Percentiles rank a stretch among this genome's conserved stretches.
Evolutionary conservation across 768 basidiomycete genomes (phyloP).

Genomic region (Hebeloma cylindrosporum): DNA sequence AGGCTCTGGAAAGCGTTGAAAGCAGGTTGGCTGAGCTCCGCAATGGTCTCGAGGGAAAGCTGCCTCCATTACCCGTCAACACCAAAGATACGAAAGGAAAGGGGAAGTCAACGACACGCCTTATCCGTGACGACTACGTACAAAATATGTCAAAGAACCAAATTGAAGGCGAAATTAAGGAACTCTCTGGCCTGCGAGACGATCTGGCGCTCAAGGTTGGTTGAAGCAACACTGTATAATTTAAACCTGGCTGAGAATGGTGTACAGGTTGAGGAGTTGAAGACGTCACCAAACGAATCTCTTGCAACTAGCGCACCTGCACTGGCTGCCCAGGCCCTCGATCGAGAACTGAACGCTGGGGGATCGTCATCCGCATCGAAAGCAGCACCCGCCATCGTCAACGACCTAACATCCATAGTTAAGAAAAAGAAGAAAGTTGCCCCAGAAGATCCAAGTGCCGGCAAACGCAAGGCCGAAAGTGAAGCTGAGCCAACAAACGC

Average conservation of each 20-base stretch:
- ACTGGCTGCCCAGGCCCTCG: constrained; percentile 69
- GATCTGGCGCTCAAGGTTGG: constrained; percentile 80
- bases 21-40: constrained; percentile 62
- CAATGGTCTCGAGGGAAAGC: constrained; percentile 41
- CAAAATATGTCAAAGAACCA: constrained; percentile 71
- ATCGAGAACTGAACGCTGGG: constrained; percentile 61
- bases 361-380: constrained; percentile 33
- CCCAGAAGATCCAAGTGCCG: constrained; percentile 34
- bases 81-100: constrained; percentile 61
- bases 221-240: not conserved
- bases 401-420: constrained; percentile 83
- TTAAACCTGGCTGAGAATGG: not conserved
- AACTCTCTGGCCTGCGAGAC: constrained; percentile 69
- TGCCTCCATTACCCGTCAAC: constrained; percentile 32
- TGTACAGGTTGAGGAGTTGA: constrained; percentile 84
- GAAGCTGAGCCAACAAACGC: constrained; percentile 45
- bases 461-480: constrained; percentile 74
- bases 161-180: constrained; percentile 77
- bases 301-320: constrained; percentile 59
- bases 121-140: constrained; percentile 54
- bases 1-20: constrained; percentile 77
- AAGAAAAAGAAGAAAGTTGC: constrained; percentile 81
- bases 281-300: constrained; percentile 69
- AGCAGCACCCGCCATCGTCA: constrained; percentile 47
- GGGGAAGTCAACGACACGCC: constrained; percentile 58